Percentiles rank a stretch among this genome's conserved stretches.
Evolutionary conservation across 1,284 basidiomycete species (phyloP).

Genomic region (Vanrija humicola): DNA sequence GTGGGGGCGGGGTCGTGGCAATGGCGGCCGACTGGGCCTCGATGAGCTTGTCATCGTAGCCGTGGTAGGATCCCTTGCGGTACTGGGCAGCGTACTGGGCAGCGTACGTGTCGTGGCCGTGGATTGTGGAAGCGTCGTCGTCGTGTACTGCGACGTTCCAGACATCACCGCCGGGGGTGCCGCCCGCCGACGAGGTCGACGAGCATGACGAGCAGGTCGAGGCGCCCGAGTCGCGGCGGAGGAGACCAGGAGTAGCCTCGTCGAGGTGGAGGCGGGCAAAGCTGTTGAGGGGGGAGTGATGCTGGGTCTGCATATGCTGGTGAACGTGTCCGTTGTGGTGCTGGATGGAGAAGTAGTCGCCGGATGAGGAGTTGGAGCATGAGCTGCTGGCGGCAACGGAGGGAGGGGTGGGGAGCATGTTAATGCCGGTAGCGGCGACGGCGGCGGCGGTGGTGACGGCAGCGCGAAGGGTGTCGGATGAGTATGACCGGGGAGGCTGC

Average conservation of each 20-base stretch:
- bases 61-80: not conserved
- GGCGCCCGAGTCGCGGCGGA: conserved; percentile 11
- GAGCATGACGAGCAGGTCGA: conserved; percentile 14
- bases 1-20: not conserved
- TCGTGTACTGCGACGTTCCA: conserved; percentile 2
- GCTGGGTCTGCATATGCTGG: conserved; percentile 1
- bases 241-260: conserved; percentile 10
- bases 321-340: conserved; percentile 2
- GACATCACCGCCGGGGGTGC: conserved; percentile 3
- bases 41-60: not conserved
- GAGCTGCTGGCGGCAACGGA: no score
- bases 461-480: no score
- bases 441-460: no score
- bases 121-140: not conserved
- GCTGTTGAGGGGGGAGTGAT: conserved; percentile 8
- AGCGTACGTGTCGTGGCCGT: not conserved
- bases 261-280: conserved; percentile 13
- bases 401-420: no score
- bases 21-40: not conserved
- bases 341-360: conserved; percentile 13
- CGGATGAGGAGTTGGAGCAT: not conserved
- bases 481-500: not conserved
- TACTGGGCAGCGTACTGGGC: not conserved
- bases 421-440: no score
- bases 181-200: not conserved